These are phyloP conservation scores for Blastobotrys raffinosifermentans DNA, from an alignment of 1,139 yeast species.

Conservation along the genomic window DNA sequence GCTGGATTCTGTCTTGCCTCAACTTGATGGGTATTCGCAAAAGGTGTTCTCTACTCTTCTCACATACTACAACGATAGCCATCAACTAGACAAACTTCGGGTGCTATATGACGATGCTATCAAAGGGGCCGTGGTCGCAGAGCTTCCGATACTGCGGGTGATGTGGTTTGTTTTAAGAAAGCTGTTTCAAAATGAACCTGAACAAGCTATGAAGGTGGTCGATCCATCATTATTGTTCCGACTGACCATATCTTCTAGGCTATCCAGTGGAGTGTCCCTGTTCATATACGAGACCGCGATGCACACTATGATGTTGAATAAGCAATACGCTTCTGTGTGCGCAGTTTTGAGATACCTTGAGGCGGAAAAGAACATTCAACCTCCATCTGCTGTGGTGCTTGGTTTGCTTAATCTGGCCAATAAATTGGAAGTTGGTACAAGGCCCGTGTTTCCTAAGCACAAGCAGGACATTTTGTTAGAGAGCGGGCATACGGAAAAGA, in stretches of 20 bases:
- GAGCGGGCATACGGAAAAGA: no score
- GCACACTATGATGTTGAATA: constrained; percentile 22
- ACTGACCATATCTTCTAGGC: constrained; percentile 16
- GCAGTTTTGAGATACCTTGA: constrained; percentile 24
- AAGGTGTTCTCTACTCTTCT: constrained; percentile 20
- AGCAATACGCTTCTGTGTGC: constrained; percentile 17
- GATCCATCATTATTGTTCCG: constrained; percentile 15
- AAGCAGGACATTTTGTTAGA: not conserved
- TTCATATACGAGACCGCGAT: constrained; percentile 22
- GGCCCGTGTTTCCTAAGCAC: constrained; percentile 13
- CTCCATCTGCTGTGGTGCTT: constrained; percentile 17
- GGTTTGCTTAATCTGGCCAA: constrained; percentile 18
- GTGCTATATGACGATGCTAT: no score
- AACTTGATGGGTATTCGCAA: constrained; percentile 14
- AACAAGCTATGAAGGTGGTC: constrained; percentile 2
- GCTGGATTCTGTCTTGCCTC: constrained; percentile 16
- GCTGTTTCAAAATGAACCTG: constrained; percentile 14
- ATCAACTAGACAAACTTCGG: constrained; percentile 1
- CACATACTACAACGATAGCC: constrained; percentile 19
- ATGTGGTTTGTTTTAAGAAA: constrained; percentile 26
- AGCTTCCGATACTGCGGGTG: constrained; percentile 18
- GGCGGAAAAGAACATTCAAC: constrained; percentile 15
- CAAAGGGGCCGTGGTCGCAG: no score
- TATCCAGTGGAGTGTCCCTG: constrained; percentile 18
- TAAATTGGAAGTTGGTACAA: constrained; percentile 10